These are phyloP conservation scores for Bryum argenteum DNA, from an alignment of 225 moss, liverwort and hornwort genomes.

Conservation along the genomic window DNA sequence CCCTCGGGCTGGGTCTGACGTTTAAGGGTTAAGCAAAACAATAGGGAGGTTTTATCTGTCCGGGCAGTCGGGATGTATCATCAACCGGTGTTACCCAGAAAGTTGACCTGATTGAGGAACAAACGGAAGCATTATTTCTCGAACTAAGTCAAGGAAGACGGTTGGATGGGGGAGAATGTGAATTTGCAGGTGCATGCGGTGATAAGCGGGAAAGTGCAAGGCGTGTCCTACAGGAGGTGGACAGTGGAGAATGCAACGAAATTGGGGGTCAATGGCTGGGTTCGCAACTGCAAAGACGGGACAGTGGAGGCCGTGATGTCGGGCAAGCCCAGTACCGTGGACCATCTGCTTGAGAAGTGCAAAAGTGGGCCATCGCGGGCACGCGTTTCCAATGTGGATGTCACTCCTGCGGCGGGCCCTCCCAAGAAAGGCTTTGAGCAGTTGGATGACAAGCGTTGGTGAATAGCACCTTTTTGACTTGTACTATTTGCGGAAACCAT, in stretches of 20 bases:
- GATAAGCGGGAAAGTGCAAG: slow-evolving; percentile 49
- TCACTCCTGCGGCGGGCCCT: slow-evolving; percentile 29
- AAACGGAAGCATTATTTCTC: background rate
- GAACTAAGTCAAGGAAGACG: background rate
- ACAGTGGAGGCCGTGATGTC: slow-evolving; percentile 50
- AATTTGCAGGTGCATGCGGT: slow-evolving; percentile 43
- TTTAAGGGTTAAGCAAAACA: too few relatives aligned
- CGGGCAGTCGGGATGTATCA: too few relatives aligned
- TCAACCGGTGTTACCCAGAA: too few relatives aligned
- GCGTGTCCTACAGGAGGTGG: slow-evolving; percentile 46
- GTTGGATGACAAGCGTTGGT: slow-evolving; percentile 41
- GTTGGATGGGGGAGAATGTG: background rate
- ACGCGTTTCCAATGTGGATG: slow-evolving; percentile 37
- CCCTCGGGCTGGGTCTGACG: too few relatives aligned
- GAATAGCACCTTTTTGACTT: background rate
- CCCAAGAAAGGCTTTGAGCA: slow-evolving; percentile 49
- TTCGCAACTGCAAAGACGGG: slow-evolving; percentile 48
- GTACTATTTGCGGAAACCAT: background rate
- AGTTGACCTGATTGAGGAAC: too few relatives aligned
- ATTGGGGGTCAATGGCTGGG: slow-evolving; percentile 50
- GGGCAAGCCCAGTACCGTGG: slow-evolving; percentile 38
- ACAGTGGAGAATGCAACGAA: slow-evolving; percentile 37
- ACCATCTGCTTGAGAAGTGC: slow-evolving; percentile 48
- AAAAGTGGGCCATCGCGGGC: slow-evolving; percentile 37
- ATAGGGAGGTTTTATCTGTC: too few relatives aligned